Conservation (phyloP, 1,284 basidiomycete species). For the Cutaneotrichosporon arboriforme region DNA sequence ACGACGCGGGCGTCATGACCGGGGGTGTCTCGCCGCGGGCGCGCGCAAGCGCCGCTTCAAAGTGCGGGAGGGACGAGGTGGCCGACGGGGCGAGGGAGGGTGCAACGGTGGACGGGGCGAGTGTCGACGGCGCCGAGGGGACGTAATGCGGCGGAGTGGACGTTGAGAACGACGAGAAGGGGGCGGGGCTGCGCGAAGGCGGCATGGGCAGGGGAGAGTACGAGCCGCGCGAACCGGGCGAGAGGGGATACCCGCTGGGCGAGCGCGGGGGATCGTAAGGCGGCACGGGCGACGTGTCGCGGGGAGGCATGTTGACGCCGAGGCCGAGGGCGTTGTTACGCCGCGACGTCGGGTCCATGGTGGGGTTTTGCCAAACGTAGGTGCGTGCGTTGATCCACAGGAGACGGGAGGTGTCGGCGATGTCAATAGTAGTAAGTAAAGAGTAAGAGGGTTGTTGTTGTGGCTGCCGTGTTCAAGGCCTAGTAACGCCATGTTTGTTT, state of each 20-base stretch:
- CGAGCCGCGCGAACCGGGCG: not conserved
- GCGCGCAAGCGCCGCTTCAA: slow-evolving; percentile 39
- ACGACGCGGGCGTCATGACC: not conserved
- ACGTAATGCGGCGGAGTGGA: slow-evolving; percentile 3
- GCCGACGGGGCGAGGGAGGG: not conserved
- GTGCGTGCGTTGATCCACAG: not conserved
- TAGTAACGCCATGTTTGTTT: not conserved
- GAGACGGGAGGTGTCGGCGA: not conserved
- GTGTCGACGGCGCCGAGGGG: not conserved
- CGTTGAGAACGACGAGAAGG: not conserved
- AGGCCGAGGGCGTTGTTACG: not conserved
- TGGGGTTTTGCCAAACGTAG: not conserved
- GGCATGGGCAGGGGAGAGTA: not conserved
- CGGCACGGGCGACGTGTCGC: slow-evolving; percentile 16
- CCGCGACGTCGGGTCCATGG: slow-evolving; percentile 3
- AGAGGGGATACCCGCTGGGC: not conserved
- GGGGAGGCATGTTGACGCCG: not conserved
- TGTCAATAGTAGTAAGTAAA: not conserved
- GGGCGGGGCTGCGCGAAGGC: not conserved
- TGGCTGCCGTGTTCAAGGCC: not conserved
- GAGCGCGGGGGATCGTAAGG: slow-evolving; percentile 10
- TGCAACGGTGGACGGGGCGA: slow-evolving; percentile 1
- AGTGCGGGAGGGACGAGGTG: slow-evolving; percentile 24
- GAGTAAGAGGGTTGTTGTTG: not conserved
- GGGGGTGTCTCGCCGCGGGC: slow-evolving; percentile 14